A percentile compares a stretch with the other conserved stretches of the same genome.
Evolutionary conservation across 2,329 filamentous ascomycete genomes (phyloP).

Genomic region (Neodidymelliopsis sp.): DNA sequence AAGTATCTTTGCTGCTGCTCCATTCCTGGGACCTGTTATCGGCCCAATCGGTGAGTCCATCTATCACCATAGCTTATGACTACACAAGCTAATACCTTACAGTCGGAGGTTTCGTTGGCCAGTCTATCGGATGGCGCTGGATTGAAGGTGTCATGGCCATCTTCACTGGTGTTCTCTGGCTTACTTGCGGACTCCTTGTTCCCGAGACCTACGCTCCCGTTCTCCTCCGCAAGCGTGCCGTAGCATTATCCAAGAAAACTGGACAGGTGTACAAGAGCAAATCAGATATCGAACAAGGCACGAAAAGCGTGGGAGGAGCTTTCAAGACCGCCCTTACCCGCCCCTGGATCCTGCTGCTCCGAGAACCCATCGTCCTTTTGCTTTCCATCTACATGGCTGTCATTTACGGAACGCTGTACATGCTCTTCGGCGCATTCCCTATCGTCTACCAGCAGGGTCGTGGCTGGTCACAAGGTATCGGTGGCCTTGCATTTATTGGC

Average conservation of each 20-base stretch:
- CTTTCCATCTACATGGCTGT: slow-evolving; percentile 34
- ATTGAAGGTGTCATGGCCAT: slow-evolving; percentile 62
- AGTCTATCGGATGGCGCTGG: slow-evolving; percentile 36
- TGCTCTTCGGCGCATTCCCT: slow-evolving; percentile 59
- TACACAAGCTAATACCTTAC: slow-evolving; percentile 44
- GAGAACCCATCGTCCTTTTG: slow-evolving; percentile 31
- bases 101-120: slow-evolving; percentile 27
- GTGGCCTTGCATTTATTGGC: slow-evolving; percentile 45
- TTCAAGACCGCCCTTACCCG: slow-evolving; percentile 32
- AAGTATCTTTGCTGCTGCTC: slow-evolving; percentile 53
- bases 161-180: slow-evolving; percentile 49
- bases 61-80: fast-evolving
- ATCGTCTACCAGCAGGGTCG: slow-evolving; percentile 49
- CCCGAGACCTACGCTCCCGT: slow-evolving; percentile 69
- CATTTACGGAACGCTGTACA: slow-evolving; percentile 55
- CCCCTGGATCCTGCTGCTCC: slow-evolving; percentile 30
- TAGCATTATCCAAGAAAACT: slow-evolving; percentile 66
- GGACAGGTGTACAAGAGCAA: slow-evolving; percentile 63
- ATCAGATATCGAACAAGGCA: slow-evolving; percentile 11
- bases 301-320: slow-evolving; percentile 1
- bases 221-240: slow-evolving; percentile 67
- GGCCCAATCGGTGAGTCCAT: slow-evolving; percentile 51
- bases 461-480: slow-evolving; percentile 48
- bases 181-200: slow-evolving; percentile 33
- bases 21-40: slow-evolving; percentile 57